These are phyloP conservation scores for Candida neerlandica DNA, from an alignment of 1,139 yeast genomes.

Conservation along the genomic window DNA sequence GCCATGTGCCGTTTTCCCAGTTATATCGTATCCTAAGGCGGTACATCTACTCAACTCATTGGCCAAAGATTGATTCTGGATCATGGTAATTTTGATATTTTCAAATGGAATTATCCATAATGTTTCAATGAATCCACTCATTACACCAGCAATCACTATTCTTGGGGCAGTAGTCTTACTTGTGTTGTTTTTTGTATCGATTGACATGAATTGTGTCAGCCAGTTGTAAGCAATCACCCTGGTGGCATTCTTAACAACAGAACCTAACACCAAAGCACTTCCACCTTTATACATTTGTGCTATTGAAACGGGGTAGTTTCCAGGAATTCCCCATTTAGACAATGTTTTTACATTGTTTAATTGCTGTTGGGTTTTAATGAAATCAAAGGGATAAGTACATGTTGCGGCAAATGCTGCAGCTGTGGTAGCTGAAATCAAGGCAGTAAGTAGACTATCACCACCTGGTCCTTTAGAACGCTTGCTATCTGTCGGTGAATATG, in stretches of 20 bases:
- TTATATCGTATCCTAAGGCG: constrained; percentile 26
- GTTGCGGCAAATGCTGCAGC: constrained; percentile 76
- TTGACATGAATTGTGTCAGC: constrained; percentile 75
- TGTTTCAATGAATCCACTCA: constrained; percentile 84
- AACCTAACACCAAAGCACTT: constrained; percentile 78
- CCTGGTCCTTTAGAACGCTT: constrained; percentile 5
- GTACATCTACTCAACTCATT: constrained; percentile 35
- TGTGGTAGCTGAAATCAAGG: constrained; percentile 72
- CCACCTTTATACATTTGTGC: constrained; percentile 69
- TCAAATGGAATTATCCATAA: constrained; percentile 90
- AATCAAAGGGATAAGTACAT: constrained; percentile 83
- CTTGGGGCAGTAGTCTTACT: constrained; percentile 67
- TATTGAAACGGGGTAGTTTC: constrained; percentile 41
- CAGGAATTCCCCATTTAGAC: constrained; percentile 38
- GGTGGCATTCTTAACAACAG: constrained; percentile 69
- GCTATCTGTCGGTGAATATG: constrained; percentile 5
- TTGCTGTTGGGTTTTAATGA: constrained; percentile 73
- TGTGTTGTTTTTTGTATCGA: constrained; percentile 35
- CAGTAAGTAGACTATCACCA: constrained; percentile 51
- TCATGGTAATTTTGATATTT: constrained; percentile 81
- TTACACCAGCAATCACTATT: constrained; percentile 79
- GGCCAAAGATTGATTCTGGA: constrained; percentile 57
- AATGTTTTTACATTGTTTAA: constrained; percentile 45
- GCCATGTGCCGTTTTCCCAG: constrained; percentile 20
- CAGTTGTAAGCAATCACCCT: constrained; percentile 76